Base-by-base conservation (phyloP, 1,139 yeast species). In the Pichia sp. region DNA sequence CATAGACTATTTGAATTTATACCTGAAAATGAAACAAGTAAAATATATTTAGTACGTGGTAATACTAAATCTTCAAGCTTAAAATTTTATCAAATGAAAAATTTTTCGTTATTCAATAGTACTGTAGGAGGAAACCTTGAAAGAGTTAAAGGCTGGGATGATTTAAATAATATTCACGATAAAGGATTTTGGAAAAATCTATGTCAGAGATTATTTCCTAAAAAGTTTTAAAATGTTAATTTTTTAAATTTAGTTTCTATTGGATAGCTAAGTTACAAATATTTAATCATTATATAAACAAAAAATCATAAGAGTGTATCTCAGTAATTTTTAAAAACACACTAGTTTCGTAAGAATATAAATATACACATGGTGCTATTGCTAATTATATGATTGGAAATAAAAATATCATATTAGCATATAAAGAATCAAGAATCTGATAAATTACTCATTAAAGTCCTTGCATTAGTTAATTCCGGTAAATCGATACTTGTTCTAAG, bases 111-210 rank as follows among this genome's bases (percentile, higher is more conserved):
- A 16, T 43, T 42, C 11, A 40, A 42, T 30, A 36, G 38, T 16
- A 2, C 6, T 3, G 6, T 28, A 11, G 42, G 46, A 1, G 50
- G 49, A 1, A 30, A 25, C 1, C 26, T 48, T 9, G 26, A 38
- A 10, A 56, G 58, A 37, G 65, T 81, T 1, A 45, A 49, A 6
- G 64, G 68, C 12, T 70, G 78, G 51, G 68, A 65, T 1, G 81
- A 78, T 24, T 56, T 87, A 45, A 67, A 62, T 34, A 87, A 87
- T 55, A 67, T 82, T 7, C 86, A 87, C 60, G 95, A 87, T 56
- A 54, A 53, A 7, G 95, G 95, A 9, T 79, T 82, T 55, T 55
- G 65, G 62, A 48, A 52, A 0, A 82, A 84, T 55, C 49, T 78
- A 9, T 58, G 50, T 34, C 69, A 70, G 35, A 56, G 76, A 23